Conservation (phyloP, 148 eudicot genomes). For the Rhododendron vialii region DNA sequence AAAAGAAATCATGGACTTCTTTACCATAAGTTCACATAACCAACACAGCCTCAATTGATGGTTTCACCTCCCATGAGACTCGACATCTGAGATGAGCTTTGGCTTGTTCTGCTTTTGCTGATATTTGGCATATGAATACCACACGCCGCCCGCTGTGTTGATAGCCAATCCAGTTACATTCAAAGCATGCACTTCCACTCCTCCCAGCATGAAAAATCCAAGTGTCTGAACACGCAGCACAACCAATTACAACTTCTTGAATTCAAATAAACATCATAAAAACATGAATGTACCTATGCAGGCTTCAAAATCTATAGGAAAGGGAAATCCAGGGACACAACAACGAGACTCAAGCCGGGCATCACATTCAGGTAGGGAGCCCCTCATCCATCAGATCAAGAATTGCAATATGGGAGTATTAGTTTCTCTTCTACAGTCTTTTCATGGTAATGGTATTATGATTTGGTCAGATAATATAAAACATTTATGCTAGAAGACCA, state of each 20-base stretch:
- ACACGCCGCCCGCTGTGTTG: slow-evolving; percentile 87
- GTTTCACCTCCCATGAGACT: slow-evolving; percentile 41
- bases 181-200: slow-evolving; percentile 82
- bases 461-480: neutral
- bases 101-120: slow-evolving; percentile 60
- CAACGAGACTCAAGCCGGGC: neutral
- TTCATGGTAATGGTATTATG: neutral
- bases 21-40: neutral
- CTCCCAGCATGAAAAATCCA: slow-evolving; percentile 85
- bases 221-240: slow-evolving; percentile 48
- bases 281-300: neutral
- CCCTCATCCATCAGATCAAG: neutral
- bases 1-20: neutral
- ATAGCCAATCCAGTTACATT: slow-evolving; percentile 74
- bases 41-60: neutral
- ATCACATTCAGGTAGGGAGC: neutral
- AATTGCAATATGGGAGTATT: neutral
- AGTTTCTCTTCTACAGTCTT: neutral
- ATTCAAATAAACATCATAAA: neutral
- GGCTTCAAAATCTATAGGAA: neutral
- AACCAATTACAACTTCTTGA: slow-evolving; percentile 7
- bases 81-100: slow-evolving; percentile 47
- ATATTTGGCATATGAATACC: slow-evolving; percentile 89
- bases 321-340: neutral
- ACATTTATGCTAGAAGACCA: neutral